Evolutionary conservation across 768 basidiomycete genomes (phyloP).

Genomic region (Naganishia randhawae): DNA sequence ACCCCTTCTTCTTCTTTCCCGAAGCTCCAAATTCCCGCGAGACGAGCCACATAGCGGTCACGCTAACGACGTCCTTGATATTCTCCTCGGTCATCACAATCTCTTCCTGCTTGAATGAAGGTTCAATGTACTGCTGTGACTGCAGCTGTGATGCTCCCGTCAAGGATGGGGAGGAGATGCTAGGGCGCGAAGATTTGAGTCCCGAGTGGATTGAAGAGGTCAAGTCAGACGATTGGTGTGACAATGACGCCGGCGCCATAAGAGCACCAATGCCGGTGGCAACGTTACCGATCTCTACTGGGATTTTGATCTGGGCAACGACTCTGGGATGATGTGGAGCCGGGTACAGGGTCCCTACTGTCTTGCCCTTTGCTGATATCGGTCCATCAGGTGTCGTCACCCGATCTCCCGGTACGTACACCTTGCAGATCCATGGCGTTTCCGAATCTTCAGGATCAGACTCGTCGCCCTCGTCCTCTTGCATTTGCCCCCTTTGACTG

Average conservation of each 20-base stretch:
- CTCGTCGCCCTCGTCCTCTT: slow-evolving; percentile 59
- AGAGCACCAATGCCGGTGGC: slow-evolving; percentile 50
- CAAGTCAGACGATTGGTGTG: slow-evolving; percentile 5
- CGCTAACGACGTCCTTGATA: slow-evolving; percentile 85
- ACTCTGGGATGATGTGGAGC: slow-evolving; percentile 96
- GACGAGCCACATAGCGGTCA: slow-evolving; percentile 83
- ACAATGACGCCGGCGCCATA: neutral
- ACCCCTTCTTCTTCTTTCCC: slow-evolving; percentile 60
- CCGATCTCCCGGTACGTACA: slow-evolving; percentile 36
- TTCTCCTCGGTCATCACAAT: slow-evolving; percentile 78
- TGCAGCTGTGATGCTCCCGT: neutral
- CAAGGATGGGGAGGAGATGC: slow-evolving; percentile 12
- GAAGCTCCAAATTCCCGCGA: slow-evolving; percentile 89
- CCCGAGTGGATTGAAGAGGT: neutral
- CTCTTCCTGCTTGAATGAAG: slow-evolving; percentile 45
- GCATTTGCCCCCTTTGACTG: neutral
- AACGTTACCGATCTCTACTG: slow-evolving; percentile 80
- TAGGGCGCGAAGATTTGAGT: slow-evolving; percentile 15
- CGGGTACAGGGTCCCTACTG: slow-evolving; percentile 79
- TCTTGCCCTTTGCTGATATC: slow-evolving; percentile 46
- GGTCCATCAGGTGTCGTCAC: neutral
- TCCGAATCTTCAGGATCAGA: slow-evolving; percentile 95
- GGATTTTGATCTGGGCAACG: slow-evolving; percentile 82
- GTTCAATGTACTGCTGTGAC: neutral
- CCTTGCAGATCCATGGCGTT: slow-evolving; percentile 83